Evolutionary conservation across 176 grass and related monocot species (phyloP), one percentile per base, ranked within the genome.

Genomic region (Echinochloa phyllopogon): DNA sequence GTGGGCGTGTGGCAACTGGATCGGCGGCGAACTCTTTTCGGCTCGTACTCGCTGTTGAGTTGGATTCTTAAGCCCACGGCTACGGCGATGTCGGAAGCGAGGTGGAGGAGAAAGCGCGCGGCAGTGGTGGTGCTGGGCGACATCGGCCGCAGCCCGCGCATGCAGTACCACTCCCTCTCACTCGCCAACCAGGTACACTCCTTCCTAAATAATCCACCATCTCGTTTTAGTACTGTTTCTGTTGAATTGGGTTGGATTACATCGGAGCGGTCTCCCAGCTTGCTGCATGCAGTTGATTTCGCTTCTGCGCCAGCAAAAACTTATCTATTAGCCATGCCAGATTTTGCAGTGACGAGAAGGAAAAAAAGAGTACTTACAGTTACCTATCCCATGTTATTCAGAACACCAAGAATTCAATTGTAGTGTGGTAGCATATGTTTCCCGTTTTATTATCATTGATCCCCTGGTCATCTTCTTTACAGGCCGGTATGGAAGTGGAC

Each of bases 121-220:
- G 91, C 91, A 9, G 96, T 94, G 71, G 93, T 99, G 16, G 93
- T 99, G 61, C 93, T 99, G 8, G 96, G 96, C 21, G 96, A 96
- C 86, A 94, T 99, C 74, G 96, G 93, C 15, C 96, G 96, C 42
- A 99, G 93, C 76, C 96, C 96, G 13, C 93, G 96, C 42, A 96
- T 99, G 96, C 93, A 99, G 74, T 96, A 99, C 81, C 96, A 99
- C 86, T 92, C 96, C 44, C 89, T 96, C 61, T 99, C 96, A 16
- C 89, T 99, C 37, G 96, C 96, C 81, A 85, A 91, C 20, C 93
- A 96, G 91, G 96, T 86, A 65, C n/a, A 21, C 64, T 42, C n/a
- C n/a, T n/a, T n/a, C 56, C 4, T 51, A 13, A 79, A 38, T 65
- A 79, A 38, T 65, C 73, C 58, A 50, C 20, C 41, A 15, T 56